These are phyloP conservation scores for Saccharomycopsis oosterbeekiorum DNA, from an alignment of 805 yeast genomes.

Conservation along the genomic window DNA sequence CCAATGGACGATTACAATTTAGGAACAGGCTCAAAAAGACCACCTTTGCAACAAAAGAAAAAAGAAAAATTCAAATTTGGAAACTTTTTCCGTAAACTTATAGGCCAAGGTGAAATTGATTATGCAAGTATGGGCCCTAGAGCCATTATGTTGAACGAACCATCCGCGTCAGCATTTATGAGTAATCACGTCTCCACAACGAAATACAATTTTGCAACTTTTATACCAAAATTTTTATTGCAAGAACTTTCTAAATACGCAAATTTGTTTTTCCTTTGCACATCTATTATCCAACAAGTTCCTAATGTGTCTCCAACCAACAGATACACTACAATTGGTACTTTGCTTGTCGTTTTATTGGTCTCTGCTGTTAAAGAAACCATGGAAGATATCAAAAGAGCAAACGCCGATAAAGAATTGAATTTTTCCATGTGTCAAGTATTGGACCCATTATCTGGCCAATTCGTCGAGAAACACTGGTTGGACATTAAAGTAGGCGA, in stretches of 20 bases:
- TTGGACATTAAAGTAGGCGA: conserved; percentile 86
- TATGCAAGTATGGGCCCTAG: conserved; percentile 44
- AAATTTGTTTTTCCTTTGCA: conserved; percentile 83
- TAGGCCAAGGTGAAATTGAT: conserved; percentile 35
- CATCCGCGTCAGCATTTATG: conserved; percentile 39
- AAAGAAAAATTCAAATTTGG: conserved; percentile 30
- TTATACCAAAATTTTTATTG: conserved; percentile 85
- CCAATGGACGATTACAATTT: neutral
- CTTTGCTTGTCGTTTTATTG: conserved; percentile 69
- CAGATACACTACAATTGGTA: conserved; percentile 89
- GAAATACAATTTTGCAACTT: conserved; percentile 87
- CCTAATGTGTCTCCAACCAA: conserved; percentile 96
- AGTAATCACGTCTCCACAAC: conserved; percentile 92
- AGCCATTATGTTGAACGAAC: conserved; percentile 12
- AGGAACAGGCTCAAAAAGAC: neutral
- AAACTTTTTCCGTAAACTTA: conserved; percentile 25
- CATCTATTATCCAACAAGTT: conserved; percentile 91
- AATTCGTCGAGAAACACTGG: conserved; percentile 67
- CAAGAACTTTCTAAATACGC: conserved; percentile 98
- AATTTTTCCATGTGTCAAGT: conserved; percentile 71
- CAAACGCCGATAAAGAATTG: conserved; percentile 78
- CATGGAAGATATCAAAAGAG: conserved; percentile 83
- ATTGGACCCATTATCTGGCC: conserved; percentile 46
- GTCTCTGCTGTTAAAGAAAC: conserved; percentile 92
- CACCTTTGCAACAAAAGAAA: conserved; percentile 25